Percentiles rank a stretch among this genome's conserved stretches.
Conservation (phyloP, 2,329 filamentous ascomycete species). For the Alternaria burnsii region DNA sequence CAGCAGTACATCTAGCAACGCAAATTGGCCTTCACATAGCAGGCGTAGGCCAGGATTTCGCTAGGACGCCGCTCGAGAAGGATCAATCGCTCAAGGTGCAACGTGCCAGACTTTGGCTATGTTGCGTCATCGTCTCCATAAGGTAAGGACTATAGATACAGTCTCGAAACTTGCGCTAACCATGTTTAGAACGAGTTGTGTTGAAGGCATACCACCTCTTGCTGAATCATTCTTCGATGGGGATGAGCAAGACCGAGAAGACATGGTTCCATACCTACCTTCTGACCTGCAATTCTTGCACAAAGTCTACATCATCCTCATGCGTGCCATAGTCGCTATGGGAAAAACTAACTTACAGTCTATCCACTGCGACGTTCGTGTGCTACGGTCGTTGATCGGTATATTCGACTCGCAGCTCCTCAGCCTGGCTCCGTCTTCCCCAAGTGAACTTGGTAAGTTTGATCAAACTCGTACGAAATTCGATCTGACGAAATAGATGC, state of each 20-base stretch:
- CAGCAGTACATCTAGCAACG: slow-evolving; percentile 52
- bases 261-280: slow-evolving; percentile 44
- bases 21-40: slow-evolving; percentile 53
- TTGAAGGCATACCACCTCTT: slow-evolving; percentile 48
- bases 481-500: slow-evolving; percentile 36
- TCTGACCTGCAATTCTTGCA: slow-evolving; percentile 45
- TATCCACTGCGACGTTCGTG: slow-evolving; percentile 39
- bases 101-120: slow-evolving; percentile 50
- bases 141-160: slow-evolving; percentile 28
- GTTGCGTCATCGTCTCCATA: slow-evolving; percentile 50
- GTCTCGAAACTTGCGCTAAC: slow-evolving; percentile 18
- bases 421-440: slow-evolving; percentile 39
- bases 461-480: not conserved
- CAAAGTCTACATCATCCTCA: slow-evolving; percentile 45
- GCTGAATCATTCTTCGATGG: slow-evolving; percentile 47
- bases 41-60: slow-evolving; percentile 53
- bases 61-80: slow-evolving; percentile 48
- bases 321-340: slow-evolving; percentile 46
- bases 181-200: slow-evolving; percentile 38
- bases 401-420: slow-evolving; percentile 49
- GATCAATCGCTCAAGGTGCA: slow-evolving; percentile 46
- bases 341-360: slow-evolving; percentile 45
- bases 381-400: slow-evolving; percentile 45
- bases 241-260: slow-evolving; percentile 44
- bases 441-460: slow-evolving; percentile 43